Conservation (phyloP, 2,329 filamentous ascomycete species). For the Talaromyces sp. region DNA sequence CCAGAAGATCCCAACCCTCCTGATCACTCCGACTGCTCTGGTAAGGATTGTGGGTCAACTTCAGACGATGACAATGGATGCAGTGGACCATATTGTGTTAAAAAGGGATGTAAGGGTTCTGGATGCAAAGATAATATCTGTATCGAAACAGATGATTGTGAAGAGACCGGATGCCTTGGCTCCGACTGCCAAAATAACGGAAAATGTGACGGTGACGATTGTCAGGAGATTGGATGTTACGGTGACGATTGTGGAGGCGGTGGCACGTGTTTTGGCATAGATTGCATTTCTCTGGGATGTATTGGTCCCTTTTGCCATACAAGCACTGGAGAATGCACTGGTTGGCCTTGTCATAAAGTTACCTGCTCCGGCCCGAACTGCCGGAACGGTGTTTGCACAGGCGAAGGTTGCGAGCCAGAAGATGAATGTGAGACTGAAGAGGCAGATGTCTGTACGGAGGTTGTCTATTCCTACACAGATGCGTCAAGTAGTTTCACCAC, state of each 20-base stretch:
- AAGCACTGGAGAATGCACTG: conserved; percentile 7
- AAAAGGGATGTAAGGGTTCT: conserved; percentile 13
- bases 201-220: not conserved
- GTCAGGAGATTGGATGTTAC: conserved; percentile 14
- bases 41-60: conserved; percentile 14
- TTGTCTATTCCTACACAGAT: conserved; percentile 7
- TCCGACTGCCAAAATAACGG: not conserved
- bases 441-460: conserved; percentile 17
- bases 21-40: conserved; percentile 11
- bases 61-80: conserved; percentile 13
- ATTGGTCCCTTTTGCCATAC: conserved; percentile 9
- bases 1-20: conserved; percentile 16
- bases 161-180: conserved; percentile 15
- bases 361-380: conserved; percentile 16
- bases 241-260: conserved; percentile 12
- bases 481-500: conserved; percentile 16
- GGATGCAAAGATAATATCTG: conserved; percentile 13
- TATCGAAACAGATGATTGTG: conserved; percentile 11
- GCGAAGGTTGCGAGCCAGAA: conserved; percentile 12
- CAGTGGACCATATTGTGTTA: conserved; percentile 3
- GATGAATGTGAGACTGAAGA: conserved; percentile 20
- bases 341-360: conserved; percentile 11
- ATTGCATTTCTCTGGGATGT: conserved; percentile 17
- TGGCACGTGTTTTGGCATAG: conserved; percentile 6
- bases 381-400: conserved; percentile 12